These are phyloP conservation scores for Rhynchospora breviuscula DNA, from an alignment of 176 grass and related monocot genomes.

Conservation along the genomic window DNA sequence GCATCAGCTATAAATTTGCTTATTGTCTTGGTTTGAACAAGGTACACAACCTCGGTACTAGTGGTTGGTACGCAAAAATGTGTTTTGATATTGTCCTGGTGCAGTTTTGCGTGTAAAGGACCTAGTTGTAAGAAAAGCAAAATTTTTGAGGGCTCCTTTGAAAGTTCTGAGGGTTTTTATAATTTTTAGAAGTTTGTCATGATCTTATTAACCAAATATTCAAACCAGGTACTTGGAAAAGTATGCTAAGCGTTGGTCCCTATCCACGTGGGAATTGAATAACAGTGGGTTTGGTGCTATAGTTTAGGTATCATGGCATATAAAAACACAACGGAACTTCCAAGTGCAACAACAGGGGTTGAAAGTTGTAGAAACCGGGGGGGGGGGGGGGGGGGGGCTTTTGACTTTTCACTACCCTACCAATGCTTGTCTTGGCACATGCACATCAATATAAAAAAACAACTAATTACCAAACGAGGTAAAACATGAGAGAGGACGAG, in stretches of 20 bases:
- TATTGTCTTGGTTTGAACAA: too few species aligned
- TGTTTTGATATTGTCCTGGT: too few species aligned
- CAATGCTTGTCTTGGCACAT: not conserved
- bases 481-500: not conserved
- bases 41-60: too few species aligned
- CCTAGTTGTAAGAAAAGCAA: too few species aligned
- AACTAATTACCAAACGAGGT: not conserved
- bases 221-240: not conserved
- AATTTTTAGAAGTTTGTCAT: too few species aligned
- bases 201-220: not conserved
- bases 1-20: too few species aligned
- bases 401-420: not conserved
- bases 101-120: too few species aligned
- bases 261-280: not conserved
- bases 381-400: not conserved
- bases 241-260: not conserved
- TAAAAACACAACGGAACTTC: not conserved
- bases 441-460: not conserved
- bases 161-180: too few species aligned
- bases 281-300: not conserved
- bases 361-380: not conserved
- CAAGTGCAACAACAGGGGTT: not conserved
- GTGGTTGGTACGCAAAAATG: too few species aligned
- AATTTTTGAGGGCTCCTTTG: too few species aligned
- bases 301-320: not conserved